Conservation (phyloP, 371 early-diverging fungal genomes). For the Paraphysoderma sedebokerense region DNA sequence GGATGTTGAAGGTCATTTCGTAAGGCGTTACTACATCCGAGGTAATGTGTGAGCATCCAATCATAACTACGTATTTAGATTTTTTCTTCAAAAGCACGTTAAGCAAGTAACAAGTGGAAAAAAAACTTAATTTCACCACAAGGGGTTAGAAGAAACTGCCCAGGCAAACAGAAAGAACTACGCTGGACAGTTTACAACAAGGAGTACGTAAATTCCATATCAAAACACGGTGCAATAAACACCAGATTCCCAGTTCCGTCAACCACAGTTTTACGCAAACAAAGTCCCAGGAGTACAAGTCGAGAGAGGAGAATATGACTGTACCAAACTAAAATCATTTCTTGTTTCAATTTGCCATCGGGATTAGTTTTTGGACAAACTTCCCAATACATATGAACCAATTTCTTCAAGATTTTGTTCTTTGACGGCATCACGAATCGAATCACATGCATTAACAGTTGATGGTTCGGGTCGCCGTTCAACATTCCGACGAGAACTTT, state of each 20-base stretch:
- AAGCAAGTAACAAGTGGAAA: too few relatives aligned
- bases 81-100: too few relatives aligned
- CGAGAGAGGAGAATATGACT: background rate
- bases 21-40: conserved; percentile 65
- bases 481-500: conserved; percentile 71
- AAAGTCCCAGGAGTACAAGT: background rate
- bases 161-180: too few relatives aligned
- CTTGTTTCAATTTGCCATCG: conserved; percentile 87
- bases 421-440: conserved; percentile 83
- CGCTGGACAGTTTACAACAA: too few relatives aligned
- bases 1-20: conserved; percentile 95
- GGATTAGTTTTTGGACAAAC: conserved; percentile 79
- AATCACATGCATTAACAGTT: conserved; percentile 89
- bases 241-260: too few relatives aligned
- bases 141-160: too few relatives aligned
- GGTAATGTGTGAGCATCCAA: background rate
- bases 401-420: conserved; percentile 83
- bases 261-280: too few relatives aligned
- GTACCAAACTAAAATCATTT: conserved; percentile 91
- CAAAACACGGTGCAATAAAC: too few relatives aligned
- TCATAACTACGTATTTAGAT: too few relatives aligned
- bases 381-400: conserved; percentile 91
- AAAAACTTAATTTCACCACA: too few relatives aligned
- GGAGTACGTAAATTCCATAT: too few relatives aligned
- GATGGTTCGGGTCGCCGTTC: conserved; percentile 79